Base-by-base conservation (phyloP, 169 alveolate genomes). In the Plasmodium cynomolgi region DNA sequence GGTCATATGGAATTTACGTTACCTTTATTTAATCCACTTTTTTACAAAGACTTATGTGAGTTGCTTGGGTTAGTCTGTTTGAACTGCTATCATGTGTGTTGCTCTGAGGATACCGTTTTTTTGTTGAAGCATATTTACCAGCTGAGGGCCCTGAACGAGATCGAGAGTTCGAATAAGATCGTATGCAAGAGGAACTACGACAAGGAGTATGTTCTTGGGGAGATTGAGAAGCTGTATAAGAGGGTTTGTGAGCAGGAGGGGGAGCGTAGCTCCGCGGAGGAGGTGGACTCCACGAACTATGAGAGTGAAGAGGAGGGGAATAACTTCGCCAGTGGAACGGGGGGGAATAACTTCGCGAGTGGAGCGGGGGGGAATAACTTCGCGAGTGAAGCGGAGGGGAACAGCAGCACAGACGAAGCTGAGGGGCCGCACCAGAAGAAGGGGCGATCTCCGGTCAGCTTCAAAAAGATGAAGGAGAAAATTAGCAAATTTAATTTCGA, bases 11-110 rank as follows among this genome's bases (percentile, higher is more conserved):
- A 98, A 83, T 95, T 99, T 84, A 96, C 97, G 34, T 96, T 98
- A 39, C 99, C 99, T 20, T 95, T 98, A 47, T 99, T 97, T 92
- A 99, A 99, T 92, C 99, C 99, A 9, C 97, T 98, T 95, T 92
- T 98, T 95, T 93, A 98, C 41, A 97, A 97, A 83, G 96, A 97
- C 41, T 92, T 98, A 73, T 97, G 96, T 84, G 98, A 97, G 93
- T 96, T 99, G 81, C 92, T 99, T 91, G 98, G 98, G 91, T 83
- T 98, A 68, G 97, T 97, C 84, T 96, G 98, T 56, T 93, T 94
- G 73, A 92, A 95, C 88, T 96, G 98, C 39, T 96, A 96, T 91
- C 56, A 74, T 39, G 84, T 96, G 47, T 91, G 95, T 77, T 56
- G 95, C 17, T 88, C 96, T 26, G 94, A 85, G 92, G 84, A 95